Conservation (phyloP, 1,284 basidiomycete species). For the Melampsora occidentalis region DNA sequence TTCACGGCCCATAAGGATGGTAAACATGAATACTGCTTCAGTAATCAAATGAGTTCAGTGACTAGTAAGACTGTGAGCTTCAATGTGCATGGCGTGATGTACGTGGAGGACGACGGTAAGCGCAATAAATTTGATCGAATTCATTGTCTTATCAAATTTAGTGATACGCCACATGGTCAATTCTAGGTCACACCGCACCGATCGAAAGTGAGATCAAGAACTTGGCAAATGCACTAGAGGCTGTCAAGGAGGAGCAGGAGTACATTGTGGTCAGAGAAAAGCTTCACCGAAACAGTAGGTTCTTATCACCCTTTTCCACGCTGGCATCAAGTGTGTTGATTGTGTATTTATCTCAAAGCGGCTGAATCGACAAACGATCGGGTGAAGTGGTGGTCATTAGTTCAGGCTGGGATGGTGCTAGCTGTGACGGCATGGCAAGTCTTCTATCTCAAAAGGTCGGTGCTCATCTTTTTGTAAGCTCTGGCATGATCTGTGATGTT, state of each 20-base stretch:
- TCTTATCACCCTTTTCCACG: not conserved
- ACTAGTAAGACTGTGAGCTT: conserved; percentile 96
- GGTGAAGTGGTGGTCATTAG: conserved; percentile 98
- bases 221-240: conserved; percentile 75
- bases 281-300: conserved; percentile 78
- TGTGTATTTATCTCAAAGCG: conserved; percentile 49
- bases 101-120: conserved; percentile 76
- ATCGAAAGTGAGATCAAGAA: conserved; percentile 92
- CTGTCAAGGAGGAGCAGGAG: conserved; percentile 98
- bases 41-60: conserved; percentile 92
- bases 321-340: conserved; percentile 56
- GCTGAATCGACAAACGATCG: conserved; percentile 69
- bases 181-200: conserved; percentile 65
- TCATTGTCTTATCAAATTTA: conserved; percentile 45
- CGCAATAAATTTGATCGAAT: conserved; percentile 18
- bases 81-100: conserved; percentile 97
- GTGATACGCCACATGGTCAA: conserved; percentile 48
- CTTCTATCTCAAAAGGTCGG: conserved; percentile 87
- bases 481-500: not conserved
- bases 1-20: conserved; percentile 84
- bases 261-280: conserved; percentile 94
- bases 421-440: conserved; percentile 93
- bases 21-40: conserved; percentile 93
- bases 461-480: conserved; percentile 38
- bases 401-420: conserved; percentile 82